Conservation (phyloP, 768 basidiomycete species). For the Mycena chlorophos region DNA sequence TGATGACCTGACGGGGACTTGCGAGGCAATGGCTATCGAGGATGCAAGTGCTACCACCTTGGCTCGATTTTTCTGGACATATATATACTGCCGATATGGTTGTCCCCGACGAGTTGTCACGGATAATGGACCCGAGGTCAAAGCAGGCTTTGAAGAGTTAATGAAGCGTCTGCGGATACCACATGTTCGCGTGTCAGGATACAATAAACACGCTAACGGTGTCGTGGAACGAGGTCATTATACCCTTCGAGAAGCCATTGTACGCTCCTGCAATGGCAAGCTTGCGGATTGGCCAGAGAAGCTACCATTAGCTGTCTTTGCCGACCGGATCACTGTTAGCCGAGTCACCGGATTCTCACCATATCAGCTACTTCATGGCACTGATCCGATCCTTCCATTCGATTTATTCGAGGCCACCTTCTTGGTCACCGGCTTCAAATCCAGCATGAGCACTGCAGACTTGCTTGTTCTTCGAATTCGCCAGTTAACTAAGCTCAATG, state of each 20-base stretch:
- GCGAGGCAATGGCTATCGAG: conserved; percentile 23
- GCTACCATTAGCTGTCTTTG: conserved; percentile 8
- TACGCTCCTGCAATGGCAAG: not conserved
- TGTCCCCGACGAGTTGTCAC: conserved; percentile 12
- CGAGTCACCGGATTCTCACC: conserved; percentile 23
- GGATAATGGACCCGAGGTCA: conserved; percentile 1
- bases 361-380: conserved; percentile 27
- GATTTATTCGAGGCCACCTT: conserved; percentile 35
- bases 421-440: conserved; percentile 21
- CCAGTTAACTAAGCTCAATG: conserved; percentile 22
- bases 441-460: conserved; percentile 9
- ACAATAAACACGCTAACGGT: not conserved
- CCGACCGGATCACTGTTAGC: conserved; percentile 21
- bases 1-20: conserved; percentile 25
- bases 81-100: too few relatives aligned
- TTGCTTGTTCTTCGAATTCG: conserved; percentile 23
- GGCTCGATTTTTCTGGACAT: too few relatives aligned
- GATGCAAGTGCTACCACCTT: conserved; percentile 10
- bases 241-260: not conserved
- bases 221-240: not conserved
- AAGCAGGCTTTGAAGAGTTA: not conserved
- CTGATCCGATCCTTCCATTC: conserved; percentile 32
- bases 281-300: not conserved
- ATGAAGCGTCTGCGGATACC: not conserved
- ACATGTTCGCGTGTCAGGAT: not conserved